Conservation (phyloP, 116 monocot species). For the Dioscorea cayenensis region DNA sequence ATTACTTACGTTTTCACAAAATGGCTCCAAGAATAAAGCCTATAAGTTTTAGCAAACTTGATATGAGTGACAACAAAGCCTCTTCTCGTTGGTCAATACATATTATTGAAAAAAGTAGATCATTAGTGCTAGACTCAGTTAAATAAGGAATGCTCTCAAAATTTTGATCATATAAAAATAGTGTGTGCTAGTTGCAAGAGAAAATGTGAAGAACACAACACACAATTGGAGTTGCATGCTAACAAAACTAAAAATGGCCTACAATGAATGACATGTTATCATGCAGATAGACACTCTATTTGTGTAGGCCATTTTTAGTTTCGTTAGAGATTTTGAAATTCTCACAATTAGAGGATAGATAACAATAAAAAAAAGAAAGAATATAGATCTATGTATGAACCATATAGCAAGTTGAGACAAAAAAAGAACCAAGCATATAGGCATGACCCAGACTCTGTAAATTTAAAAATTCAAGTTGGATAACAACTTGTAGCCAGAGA, state of each 20-base stretch:
- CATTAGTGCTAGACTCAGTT: not conserved
- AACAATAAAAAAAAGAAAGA: too few relatives aligned
- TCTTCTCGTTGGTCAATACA: conserved; percentile 96
- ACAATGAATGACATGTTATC: conserved; percentile 5
- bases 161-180: conserved; percentile 46
- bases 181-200: conserved; percentile 92
- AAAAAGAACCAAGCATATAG: too few relatives aligned
- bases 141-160: too few relatives aligned
- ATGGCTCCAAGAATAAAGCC: conserved; percentile 86
- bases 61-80: conserved; percentile 96
- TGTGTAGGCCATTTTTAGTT: too few relatives aligned
- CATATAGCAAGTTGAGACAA: too few relatives aligned
- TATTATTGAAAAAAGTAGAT: not conserved
- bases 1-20: conserved; percentile 90
- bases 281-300: too few relatives aligned
- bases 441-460: too few relatives aligned
- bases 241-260: conserved; percentile 90
- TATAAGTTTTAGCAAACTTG: conserved; percentile 91
- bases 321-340: too few relatives aligned
- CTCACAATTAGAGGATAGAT: too few relatives aligned
- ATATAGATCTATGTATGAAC: too few relatives aligned
- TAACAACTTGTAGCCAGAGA: too few relatives aligned
- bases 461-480: too few relatives aligned
- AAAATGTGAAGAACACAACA: conserved; percentile 92
- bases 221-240: conserved; percentile 91